Conservation (phyloP, 2,329 filamentous ascomycete genomes). For the Xylariaceae sp. region DNA sequence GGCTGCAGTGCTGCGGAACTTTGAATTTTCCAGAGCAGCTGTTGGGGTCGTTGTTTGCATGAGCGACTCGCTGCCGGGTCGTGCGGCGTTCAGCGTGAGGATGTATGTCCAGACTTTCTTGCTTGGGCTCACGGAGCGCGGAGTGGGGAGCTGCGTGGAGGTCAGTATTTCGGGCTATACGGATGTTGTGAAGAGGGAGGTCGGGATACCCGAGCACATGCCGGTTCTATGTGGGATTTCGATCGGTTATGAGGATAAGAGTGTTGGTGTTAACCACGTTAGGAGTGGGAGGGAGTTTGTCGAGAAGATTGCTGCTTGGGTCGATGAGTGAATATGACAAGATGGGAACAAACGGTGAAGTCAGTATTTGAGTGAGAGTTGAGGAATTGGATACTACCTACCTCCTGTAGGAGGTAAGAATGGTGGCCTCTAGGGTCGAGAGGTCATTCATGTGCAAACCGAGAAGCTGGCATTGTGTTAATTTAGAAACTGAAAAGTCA, state of each 20-base stretch:
- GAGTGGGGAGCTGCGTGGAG: constrained; percentile 16
- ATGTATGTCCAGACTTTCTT: constrained; percentile 23
- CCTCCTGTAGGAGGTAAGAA: neutral
- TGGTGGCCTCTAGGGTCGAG: neutral
- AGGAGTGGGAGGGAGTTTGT: constrained; percentile 3
- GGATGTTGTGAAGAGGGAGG: constrained; percentile 9
- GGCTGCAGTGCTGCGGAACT: constrained; percentile 20
- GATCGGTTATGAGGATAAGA: constrained; percentile 17
- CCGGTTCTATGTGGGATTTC: constrained; percentile 16
- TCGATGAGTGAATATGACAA: constrained; percentile 1
- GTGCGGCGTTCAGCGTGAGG: constrained; percentile 17
- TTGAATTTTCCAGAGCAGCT: constrained; percentile 23
- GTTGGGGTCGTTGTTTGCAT: constrained; percentile 20
- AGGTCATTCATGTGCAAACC: neutral
- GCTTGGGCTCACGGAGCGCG: constrained; percentile 14
- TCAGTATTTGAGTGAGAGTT: neutral
- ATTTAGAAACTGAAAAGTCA: neutral
- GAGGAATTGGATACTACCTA: neutral
- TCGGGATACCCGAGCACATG: constrained; percentile 15
- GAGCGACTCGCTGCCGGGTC: constrained; percentile 9
- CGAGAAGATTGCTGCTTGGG: constrained; percentile 12
- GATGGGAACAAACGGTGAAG: neutral
- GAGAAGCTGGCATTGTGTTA: neutral
- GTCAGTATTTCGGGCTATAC: constrained; percentile 17
- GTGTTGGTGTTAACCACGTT: constrained; percentile 10